Evolutionary conservation across 352 stramenopile species (phyloP).

Genomic region (Globisporangium barbulae): DNA sequence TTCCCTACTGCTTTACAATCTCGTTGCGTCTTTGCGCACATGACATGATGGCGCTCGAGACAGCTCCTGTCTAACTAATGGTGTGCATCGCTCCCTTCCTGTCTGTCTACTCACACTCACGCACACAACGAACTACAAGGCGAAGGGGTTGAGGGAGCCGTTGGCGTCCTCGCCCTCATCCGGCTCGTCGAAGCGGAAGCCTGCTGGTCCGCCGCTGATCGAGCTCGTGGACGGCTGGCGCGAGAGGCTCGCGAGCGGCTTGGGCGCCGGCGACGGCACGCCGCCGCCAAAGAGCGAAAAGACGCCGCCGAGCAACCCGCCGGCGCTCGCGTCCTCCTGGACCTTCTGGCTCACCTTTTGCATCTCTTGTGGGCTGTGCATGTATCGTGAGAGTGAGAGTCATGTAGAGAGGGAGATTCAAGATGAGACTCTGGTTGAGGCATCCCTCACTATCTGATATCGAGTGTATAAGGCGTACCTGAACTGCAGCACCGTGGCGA

Average conservation of each 20-base stretch:
- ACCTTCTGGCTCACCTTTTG: constrained; percentile 47
- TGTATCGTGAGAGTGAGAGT: not conserved
- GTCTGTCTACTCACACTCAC: too few relatives aligned
- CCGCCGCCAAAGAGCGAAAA: constrained; percentile 67
- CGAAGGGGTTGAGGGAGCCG: constrained; percentile 64
- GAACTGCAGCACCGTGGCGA: constrained; percentile 71
- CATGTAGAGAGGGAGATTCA: not conserved
- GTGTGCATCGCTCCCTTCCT: too few relatives aligned
- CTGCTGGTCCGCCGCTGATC: constrained; percentile 29
- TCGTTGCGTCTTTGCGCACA: too few relatives aligned
- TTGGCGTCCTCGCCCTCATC: constrained; percentile 50
- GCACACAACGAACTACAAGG: constrained; percentile 20
- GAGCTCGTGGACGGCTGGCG: constrained; percentile 37
- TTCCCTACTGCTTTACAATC: too few relatives aligned
- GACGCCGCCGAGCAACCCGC: constrained; percentile 57
- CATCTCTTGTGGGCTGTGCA: constrained; percentile 52
- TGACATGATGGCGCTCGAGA: too few relatives aligned
- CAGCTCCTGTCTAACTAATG: too few relatives aligned
- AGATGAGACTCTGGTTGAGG: not conserved
- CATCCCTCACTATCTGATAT: not conserved
- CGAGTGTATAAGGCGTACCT: constrained; percentile 18
- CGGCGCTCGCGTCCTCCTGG: constrained; percentile 28
- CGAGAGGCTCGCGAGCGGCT: constrained; percentile 43
- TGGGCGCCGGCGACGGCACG: constrained; percentile 33
- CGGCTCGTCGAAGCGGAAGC: constrained; percentile 30